Conservation (phyloP, 768 basidiomycete genomes). For the Tylopilus rubrobrunneus region DNA sequence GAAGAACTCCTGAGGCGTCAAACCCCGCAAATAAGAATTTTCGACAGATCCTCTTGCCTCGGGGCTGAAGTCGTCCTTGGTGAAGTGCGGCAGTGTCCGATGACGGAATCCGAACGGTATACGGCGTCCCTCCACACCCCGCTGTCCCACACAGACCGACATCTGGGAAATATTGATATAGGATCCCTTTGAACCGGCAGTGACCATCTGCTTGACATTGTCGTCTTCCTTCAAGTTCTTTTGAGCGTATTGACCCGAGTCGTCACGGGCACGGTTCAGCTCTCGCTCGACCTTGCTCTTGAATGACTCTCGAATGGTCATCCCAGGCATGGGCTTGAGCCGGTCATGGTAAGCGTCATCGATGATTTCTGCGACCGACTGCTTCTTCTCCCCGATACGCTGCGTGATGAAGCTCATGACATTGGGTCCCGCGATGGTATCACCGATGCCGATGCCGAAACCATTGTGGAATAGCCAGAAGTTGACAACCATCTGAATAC, state of each 20-base stretch:
- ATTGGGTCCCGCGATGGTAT: slow-evolving; percentile 88
- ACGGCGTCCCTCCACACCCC: slow-evolving; percentile 95
- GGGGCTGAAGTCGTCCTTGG: slow-evolving; percentile 97
- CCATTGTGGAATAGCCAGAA: slow-evolving; percentile 99
- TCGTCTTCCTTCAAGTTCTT: slow-evolving; percentile 97
- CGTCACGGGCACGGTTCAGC: slow-evolving; percentile 93
- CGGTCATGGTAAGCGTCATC: slow-evolving; percentile 80
- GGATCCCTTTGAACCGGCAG: slow-evolving; percentile 96
- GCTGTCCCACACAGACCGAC: slow-evolving; percentile 99
- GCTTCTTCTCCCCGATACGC: slow-evolving; percentile 79
- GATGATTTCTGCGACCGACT: slow-evolving; percentile 73
- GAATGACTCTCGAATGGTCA: slow-evolving; percentile 99
- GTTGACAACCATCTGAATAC: slow-evolving; percentile 93
- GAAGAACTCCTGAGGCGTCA: slow-evolving; percentile 99
- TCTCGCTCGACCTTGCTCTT: slow-evolving; percentile 89
- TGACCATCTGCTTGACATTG: slow-evolving; percentile 99
- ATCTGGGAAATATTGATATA: slow-evolving; percentile 99
- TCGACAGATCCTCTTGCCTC: slow-evolving; percentile 98
- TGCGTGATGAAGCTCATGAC: slow-evolving; percentile 87
- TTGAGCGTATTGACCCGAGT: slow-evolving; percentile 94
- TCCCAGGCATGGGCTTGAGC: slow-evolving; percentile 89
- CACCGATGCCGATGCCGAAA: slow-evolving; percentile 98
- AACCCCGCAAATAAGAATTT: slow-evolving; percentile 93
- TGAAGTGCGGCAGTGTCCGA: slow-evolving; percentile 94
- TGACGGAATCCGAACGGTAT: slow-evolving; percentile 98